These are phyloP conservation scores for Clonostachys solani DNA, from an alignment of 2,329 filamentous ascomycete genomes.

Conservation along the genomic window DNA sequence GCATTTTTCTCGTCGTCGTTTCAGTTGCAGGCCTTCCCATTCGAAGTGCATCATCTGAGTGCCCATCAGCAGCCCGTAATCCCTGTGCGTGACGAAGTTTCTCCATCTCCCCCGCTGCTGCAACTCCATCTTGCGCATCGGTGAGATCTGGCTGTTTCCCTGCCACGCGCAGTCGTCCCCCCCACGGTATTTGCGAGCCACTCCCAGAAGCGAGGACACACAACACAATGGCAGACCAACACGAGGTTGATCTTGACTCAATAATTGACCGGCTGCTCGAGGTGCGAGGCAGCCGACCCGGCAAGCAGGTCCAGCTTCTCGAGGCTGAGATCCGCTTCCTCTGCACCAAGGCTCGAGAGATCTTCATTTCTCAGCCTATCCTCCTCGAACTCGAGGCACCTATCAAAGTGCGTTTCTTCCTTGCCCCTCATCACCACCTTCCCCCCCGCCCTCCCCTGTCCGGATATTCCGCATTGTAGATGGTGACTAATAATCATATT, in stretches of 20 bases:
- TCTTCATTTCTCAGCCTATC: constrained; percentile 99
- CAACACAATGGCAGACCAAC: constrained; percentile 56
- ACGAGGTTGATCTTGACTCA: constrained; percentile 97
- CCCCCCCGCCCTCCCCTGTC: not conserved
- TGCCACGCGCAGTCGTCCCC: constrained; percentile 6
- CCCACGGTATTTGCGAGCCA: constrained; percentile 30
- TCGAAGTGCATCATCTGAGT: constrained; percentile 25
- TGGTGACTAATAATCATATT: constrained; percentile 5
- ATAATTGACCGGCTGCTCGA: constrained; percentile 98
- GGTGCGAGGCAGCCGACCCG: constrained; percentile 94
- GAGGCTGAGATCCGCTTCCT: constrained; percentile 96
- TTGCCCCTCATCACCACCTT: not conserved
- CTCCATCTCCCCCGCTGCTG: constrained; percentile 16
- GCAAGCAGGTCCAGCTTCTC: constrained; percentile 96
- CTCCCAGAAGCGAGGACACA: constrained; percentile 23
- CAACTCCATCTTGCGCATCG: constrained; percentile 18
- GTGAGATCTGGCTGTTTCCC: constrained; percentile 3
- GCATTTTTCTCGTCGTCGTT: constrained; percentile 3
- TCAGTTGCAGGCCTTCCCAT: constrained; percentile 6
- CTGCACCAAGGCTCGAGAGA: constrained; percentile 97
- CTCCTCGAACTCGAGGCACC: constrained; percentile 95
- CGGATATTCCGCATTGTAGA: not conserved
- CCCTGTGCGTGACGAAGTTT: not conserved
- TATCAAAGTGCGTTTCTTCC: constrained; percentile 74
- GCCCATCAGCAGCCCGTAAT: constrained; percentile 3